A percentile compares a stretch with the other conserved stretches of the same genome.
phyloP scores from a whole-genome alignment of 2,329 filamentous ascomycete species.

The Cyanodermella asteris region DNA sequence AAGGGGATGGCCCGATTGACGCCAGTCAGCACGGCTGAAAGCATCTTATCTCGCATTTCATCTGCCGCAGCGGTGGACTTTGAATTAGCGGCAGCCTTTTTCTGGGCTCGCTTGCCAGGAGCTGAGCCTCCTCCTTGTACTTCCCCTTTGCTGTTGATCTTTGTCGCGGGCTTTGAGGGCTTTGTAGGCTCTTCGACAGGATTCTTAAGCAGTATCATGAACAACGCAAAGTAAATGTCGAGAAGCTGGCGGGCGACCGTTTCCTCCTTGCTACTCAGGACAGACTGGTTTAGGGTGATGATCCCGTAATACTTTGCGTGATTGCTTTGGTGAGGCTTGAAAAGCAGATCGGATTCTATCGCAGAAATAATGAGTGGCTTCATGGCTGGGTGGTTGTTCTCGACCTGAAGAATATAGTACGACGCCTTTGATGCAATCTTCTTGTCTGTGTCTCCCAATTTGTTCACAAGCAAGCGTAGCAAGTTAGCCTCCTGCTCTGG shows the following conservation, averaged over 20 bases:
- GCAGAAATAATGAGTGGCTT: constrained; percentile 67
- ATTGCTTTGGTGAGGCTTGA: constrained; percentile 66
- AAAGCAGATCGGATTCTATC: constrained; percentile 71
- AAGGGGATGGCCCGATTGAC: constrained; percentile 95
- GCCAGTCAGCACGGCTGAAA: constrained; percentile 76
- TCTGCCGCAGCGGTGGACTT: constrained; percentile 27
- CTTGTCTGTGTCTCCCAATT: constrained; percentile 81
- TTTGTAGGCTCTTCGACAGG: constrained; percentile 19
- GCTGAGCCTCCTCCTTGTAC: constrained; percentile 31
- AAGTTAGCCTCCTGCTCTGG: constrained; percentile 94
- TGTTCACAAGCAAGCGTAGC: constrained; percentile 78
- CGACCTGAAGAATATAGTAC: constrained; percentile 76
- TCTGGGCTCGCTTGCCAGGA: constrained; percentile 10
- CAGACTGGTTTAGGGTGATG: constrained; percentile 92
- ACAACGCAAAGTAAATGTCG: constrained; percentile 80
- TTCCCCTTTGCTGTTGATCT: constrained; percentile 28
- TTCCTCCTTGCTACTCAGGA: constrained; percentile 67
- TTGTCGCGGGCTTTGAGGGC: constrained; percentile 15
- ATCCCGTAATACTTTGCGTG: constrained; percentile 90
- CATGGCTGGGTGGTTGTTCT: constrained; percentile 81
- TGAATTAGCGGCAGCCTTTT: constrained; percentile 10
- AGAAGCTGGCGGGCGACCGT: constrained; percentile 59
- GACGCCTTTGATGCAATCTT: constrained; percentile 90
- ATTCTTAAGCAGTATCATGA: constrained; percentile 59
- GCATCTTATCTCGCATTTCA: constrained; percentile 72